Base-by-base conservation (phyloP, 768 basidiomycete genomes). In the Termitomyces sp. region DNA sequence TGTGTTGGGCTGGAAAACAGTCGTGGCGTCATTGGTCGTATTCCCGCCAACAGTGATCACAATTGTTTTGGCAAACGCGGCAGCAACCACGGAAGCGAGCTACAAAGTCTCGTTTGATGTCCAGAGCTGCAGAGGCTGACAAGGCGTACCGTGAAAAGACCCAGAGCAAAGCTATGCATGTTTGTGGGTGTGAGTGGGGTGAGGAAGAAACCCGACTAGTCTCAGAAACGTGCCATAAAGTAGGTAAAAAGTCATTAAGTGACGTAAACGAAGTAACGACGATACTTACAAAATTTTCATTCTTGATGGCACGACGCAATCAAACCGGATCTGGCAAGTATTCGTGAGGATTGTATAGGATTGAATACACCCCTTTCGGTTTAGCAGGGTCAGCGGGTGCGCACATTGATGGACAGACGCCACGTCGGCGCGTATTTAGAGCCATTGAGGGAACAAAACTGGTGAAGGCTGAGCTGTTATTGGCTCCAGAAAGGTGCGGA, bases 41-140 rank as follows among this genome's bases (percentile, higher is more conserved):
- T 79, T 81, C 17, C 71, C 73, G 12, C 78, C 79, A 35, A 82
- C 79, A 9, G 74, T 75, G 49, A 82, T 70, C 40, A 76, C 70
- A 40, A 82, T 69, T 44, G 66, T 67, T 65, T 75, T 72, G 7
- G 81, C 79, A 43, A 62, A 59, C 8, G 59, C 46, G 19, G 35
- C 49, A n/a, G 49, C 35, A 16, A 48, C 54, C 23, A 41, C 25
- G 29, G 43, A 38, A 29, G 32, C 23, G 21, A 58, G 12, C 56
- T 61, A 23, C 16, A 34, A 19, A 45, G 21, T 41, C 10, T n/a
- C 6, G 25, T 37, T 46, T 47, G n/a, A 10, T 29, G 37, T 38
- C 16, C 21, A 31, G 29, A 48, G 2, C 12, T 23, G 40, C 32
- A 42, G 21, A 44, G 40, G 14, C 49, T 29, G 9, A 38, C 3